Conservation (phyloP, 306 rosid species). For the Dryas drummondii region DNA sequence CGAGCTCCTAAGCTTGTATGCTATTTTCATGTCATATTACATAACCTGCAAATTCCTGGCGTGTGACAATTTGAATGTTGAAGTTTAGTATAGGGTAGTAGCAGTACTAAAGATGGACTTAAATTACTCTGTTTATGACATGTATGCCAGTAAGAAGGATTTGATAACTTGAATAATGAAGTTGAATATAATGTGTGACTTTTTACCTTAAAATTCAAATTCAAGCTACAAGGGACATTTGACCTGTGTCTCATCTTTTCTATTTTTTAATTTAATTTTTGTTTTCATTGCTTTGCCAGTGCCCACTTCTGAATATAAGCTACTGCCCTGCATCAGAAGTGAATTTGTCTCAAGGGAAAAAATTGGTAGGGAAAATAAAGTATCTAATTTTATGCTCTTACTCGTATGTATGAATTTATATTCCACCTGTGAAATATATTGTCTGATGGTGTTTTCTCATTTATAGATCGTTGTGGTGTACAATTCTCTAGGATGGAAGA, state of each 20-base stretch:
- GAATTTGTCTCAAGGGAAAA: constrained; percentile 49
- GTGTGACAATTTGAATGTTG: not conserved
- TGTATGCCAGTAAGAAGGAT: not conserved
- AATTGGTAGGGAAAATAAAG: constrained; percentile 38
- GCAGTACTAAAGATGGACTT: not conserved
- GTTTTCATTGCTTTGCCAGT: constrained; percentile 31
- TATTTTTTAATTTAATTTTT: not conserved
- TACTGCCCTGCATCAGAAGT: constrained; percentile 57
- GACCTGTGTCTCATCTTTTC: constrained; percentile 4
- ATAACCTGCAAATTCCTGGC: not conserved
- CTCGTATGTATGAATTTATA: constrained; percentile 1
- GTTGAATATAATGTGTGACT: not conserved
- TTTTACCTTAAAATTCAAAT: not conserved
- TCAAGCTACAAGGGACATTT: constrained; percentile 3
- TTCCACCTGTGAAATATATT: constrained; percentile 14
- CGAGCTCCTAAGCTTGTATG: constrained; percentile 6
- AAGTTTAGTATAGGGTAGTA: not conserved
- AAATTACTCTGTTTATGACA: not conserved
- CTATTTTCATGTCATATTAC: not conserved
- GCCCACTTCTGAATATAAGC: constrained; percentile 57
- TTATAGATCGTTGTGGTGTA: constrained; percentile 43
- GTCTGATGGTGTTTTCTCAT: constrained; percentile 25
- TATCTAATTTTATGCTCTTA: not conserved
- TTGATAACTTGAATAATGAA: not conserved
- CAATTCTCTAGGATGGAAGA: constrained; percentile 62